Evolutionary conservation across 768 basidiomycete species (phyloP).

Genomic region (Ramaria sp.): DNA sequence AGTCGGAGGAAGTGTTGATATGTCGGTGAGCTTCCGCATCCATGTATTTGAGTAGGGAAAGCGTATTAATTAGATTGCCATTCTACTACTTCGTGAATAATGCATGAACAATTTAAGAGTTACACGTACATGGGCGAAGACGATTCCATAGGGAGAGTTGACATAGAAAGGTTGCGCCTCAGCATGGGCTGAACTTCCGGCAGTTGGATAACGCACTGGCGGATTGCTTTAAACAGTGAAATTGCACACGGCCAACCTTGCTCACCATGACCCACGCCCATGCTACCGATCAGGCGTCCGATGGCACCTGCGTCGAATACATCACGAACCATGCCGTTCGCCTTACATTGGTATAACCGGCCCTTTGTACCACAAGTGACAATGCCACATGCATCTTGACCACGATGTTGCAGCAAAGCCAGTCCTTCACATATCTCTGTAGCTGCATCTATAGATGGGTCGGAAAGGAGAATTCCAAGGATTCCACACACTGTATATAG

Average conservation of each 20-base stretch:
- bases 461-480: constrained; percentile 77
- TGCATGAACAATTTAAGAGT: not conserved
- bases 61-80: constrained; percentile 94
- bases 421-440: constrained; percentile 89
- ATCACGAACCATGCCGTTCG: constrained; percentile 98
- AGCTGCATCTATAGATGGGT: constrained; percentile 64
- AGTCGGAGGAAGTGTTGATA: constrained; percentile 98
- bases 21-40: constrained; percentile 95
- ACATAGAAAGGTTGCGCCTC: constrained; percentile 99
- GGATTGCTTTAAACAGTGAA: constrained; percentile 8
- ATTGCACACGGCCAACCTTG: constrained; percentile 4
- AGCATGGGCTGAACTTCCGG: constrained; percentile 91
- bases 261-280: constrained; percentile 97
- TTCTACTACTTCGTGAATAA: constrained; percentile 45
- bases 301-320: constrained; percentile 81
- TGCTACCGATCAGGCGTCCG: constrained; percentile 72
- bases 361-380: constrained; percentile 94
- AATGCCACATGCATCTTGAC: constrained; percentile 96
- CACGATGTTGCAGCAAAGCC: constrained; percentile 91
- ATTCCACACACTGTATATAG: constrained; percentile 73
- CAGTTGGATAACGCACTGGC: constrained; percentile 93
- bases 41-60: constrained; percentile 79
- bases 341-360: constrained; percentile 95
- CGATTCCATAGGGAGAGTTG: constrained; percentile 99
- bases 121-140: constrained; percentile 82